phyloP scores from a whole-genome alignment of 1,139 yeast species.

The Debaryomyces coudertii region DNA sequence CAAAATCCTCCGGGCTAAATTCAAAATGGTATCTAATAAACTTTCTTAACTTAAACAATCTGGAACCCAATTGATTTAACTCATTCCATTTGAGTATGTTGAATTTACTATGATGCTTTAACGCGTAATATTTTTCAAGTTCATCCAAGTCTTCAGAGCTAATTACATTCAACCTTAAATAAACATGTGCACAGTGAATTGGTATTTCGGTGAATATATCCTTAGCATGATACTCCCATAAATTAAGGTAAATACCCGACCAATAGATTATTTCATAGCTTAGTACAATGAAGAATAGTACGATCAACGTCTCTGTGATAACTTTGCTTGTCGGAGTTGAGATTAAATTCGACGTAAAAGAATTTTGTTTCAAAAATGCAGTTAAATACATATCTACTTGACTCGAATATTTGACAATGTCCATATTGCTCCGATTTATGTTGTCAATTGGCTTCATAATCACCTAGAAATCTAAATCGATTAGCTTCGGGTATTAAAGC shows the following conservation, averaged over 20 bases:
- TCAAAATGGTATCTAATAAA: conserved; percentile 69
- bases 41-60: conserved; percentile 28
- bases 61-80: conserved; percentile 31
- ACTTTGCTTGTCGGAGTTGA: conserved; percentile 33
- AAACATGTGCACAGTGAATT: conserved; percentile 75
- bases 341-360: conserved; percentile 35
- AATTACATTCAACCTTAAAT: conserved; percentile 52
- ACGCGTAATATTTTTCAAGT: conserved; percentile 31
- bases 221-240: conserved; percentile 67
- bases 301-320: conserved; percentile 47
- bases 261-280: conserved; percentile 50
- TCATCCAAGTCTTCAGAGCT: conserved; percentile 21
- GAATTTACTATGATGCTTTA: conserved; percentile 31
- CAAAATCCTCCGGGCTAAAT: conserved; percentile 80
- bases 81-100: conserved; percentile 30
- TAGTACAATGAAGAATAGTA: conserved; percentile 36
- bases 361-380: conserved; percentile 17
- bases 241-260: conserved; percentile 49
- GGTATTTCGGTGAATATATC: conserved; percentile 72
- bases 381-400: background rate
- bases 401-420: background rate
- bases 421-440: background rate
- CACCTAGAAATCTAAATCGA: background rate
- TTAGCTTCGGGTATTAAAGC: background rate
- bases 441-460: background rate